These are phyloP conservation scores for Rhodamnia rubescens DNA, from an alignment of 345 rosid genomes.

Conservation along the genomic window DNA sequence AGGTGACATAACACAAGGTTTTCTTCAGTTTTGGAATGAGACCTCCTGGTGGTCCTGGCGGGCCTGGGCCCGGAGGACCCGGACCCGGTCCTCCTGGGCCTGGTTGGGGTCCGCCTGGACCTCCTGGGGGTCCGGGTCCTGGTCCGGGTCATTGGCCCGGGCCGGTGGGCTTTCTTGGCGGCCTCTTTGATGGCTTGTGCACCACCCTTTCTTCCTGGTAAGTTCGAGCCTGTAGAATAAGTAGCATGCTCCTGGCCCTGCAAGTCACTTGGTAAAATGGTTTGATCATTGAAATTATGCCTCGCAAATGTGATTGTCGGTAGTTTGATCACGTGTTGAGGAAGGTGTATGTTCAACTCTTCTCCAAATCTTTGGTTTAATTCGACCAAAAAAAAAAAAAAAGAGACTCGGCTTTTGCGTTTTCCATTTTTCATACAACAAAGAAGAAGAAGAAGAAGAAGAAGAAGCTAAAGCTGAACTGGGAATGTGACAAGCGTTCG, in stretches of 20 bases:
- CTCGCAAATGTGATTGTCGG: not conserved
- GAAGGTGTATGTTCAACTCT: too few relatives aligned
- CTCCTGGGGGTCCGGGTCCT: not conserved
- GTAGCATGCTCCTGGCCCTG: not conserved
- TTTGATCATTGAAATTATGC: not conserved
- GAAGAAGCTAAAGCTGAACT: too few relatives aligned
- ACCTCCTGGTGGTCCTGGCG: slow-evolving; percentile 6
- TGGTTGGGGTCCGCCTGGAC: not conserved
- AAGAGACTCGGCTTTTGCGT: too few relatives aligned
- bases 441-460: too few relatives aligned
- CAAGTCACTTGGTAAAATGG: not conserved
- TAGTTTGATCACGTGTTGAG: not conserved
- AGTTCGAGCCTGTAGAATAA: too few relatives aligned
- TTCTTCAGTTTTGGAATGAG: not conserved
- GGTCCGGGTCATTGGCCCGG: slow-evolving; percentile 5
- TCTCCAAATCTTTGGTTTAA: too few relatives aligned
- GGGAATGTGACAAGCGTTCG: not conserved
- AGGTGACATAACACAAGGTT: not conserved
- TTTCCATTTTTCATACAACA: too few relatives aligned
- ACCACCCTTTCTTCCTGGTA: slow-evolving; percentile 15
- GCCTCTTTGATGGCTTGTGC: slow-evolving; percentile 15
- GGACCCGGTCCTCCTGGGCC: slow-evolving; percentile 1
- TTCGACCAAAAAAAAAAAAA: too few relatives aligned
- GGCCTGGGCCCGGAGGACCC: not conserved
- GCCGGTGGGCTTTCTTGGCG: not conserved